phyloP scores from a whole-genome alignment of 1,284 basidiomycete genomes.

The Ganoderma resinaceum region DNA sequence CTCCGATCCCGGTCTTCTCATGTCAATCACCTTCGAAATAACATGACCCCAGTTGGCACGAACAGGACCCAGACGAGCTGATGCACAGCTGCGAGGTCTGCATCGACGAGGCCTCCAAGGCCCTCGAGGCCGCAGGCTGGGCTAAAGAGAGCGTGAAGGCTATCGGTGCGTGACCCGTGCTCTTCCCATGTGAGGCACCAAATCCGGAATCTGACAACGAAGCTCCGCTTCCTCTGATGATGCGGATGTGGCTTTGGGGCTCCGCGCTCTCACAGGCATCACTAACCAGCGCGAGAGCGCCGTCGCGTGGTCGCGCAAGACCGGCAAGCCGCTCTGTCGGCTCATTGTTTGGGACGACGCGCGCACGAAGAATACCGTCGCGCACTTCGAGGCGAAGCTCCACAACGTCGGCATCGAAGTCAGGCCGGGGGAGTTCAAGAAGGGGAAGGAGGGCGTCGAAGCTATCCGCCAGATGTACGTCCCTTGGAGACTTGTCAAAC shows the following conservation, averaged over 20 bases:
- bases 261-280: constrained; percentile 66
- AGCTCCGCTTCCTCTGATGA: neutral
- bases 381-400: constrained; percentile 79
- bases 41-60: constrained; percentile 81
- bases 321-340: constrained; percentile 87
- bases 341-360: constrained; percentile 98
- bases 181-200: neutral
- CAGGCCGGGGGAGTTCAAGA: constrained; percentile 66
- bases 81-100: constrained; percentile 80
- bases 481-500: neutral
- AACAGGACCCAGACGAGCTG: constrained; percentile 91
- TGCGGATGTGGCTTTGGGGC: constrained; percentile 3
- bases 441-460: constrained; percentile 73
- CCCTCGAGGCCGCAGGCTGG: constrained; percentile 81
- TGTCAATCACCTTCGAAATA: constrained; percentile 12
- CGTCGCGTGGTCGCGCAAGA: constrained; percentile 91
- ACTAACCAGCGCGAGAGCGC: constrained; percentile 99
- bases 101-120: constrained; percentile 76
- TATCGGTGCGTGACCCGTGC: constrained; percentile 68
- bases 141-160: constrained; percentile 85
- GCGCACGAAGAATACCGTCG: constrained; percentile 86
- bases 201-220: constrained; percentile 1
- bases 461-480: constrained; percentile 75
- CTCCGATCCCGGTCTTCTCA: neutral
- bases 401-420: constrained; percentile 81